Evolutionary conservation across 495 filamentous ascomycete genomes (phyloP), one percentile per base, ranked within the genome.

Genomic region (Poronia punctata): DNA sequence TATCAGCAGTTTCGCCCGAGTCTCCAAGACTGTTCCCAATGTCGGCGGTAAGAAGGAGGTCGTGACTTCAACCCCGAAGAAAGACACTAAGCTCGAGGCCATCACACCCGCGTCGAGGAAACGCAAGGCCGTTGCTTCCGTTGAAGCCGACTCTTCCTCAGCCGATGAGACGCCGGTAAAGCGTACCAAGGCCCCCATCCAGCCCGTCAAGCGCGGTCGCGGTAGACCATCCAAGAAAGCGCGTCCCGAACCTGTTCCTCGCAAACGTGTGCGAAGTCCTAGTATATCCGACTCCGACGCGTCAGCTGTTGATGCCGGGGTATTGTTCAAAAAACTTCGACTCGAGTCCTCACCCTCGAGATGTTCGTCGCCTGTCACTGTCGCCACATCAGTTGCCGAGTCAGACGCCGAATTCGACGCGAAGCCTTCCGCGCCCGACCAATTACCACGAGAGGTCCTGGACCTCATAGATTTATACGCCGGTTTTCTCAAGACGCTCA

Each of bases 401-500:
- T 54, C 49, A n/a, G 50, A 57, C 6, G 22, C 38, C 25, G 54
- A 63, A 9, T 38, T 42, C 25, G 62, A 66, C 17, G 37, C 10
- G 30, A 49, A 35, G 4, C 27, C 24, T 10, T 14, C 18, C 2
- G 40, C 43, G 24, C 5, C 47, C 25, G 26, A 52, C 21, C 52
- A 57, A 24, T 62, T 80, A 11, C 76, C 78, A 0, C 44, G 43
- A 16, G 77, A 79, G 51, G 61, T 83, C 18, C 43, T 71, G 44
- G 68, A 74, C 43, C 66, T 83, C 31, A 57, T 78, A 38, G 58
- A 69, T 35, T 60, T 82, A 4, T 70, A 80, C 48, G 56, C 68
- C 20, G 62, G 75, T 34, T 75, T 83, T 40, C 66, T 81, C 40
- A 72, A 71, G 32, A 70, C 78, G 14, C 58, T 81, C 14, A 72